Base-by-base conservation (phyloP, 768 basidiomycete species). In the Boletus rubescentipes region DNA sequence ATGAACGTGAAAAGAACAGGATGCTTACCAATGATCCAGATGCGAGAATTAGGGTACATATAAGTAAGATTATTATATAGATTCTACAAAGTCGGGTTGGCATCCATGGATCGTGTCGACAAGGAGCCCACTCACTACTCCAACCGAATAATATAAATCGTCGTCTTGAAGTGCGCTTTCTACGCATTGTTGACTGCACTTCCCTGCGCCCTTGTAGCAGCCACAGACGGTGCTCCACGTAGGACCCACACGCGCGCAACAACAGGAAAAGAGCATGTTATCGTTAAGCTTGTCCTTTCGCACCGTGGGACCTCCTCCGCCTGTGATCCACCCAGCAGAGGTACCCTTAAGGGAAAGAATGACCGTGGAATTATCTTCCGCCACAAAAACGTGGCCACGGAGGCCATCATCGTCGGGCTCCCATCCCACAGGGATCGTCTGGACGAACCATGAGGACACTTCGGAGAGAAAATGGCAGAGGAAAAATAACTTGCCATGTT, bases 311-410 rank as follows among this genome's bases (percentile, higher is more conserved):
- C 93, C 93, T 3, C 89, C 87, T 16, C 83, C 84, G 9, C 91
- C 78, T 63, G 86, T 79, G 9, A 87, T 76, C 72, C 73, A 73
- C 10, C 78, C 77, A 2, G 89, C 85, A 2, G 91, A 91, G 0
- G 96, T 98, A n/a, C 96, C 96, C 66, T 98, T 98, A 72, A 98
- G 79, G 21, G 92, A 82, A 49, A 98, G 77, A 29, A 97, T 76
- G 21, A 98, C 90, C 0, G 91, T 96, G 14, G 84, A 83, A 60
- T 95, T 93, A 68, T 91, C 87, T 10, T 76, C 75, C 1, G 84
- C 83, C n/a, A 87, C 89, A 61, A 96, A 97, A 20, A 98, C 73
- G 63, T 98, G 94, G 0, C 96, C 96, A 41, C 96, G 81, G 55
- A 98, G 82, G 0, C 94, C 93, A 67, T 97, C 91, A n/a, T 85